Conservation (phyloP, 2,329 filamentous ascomycete species). For the Tolypocladium inflatum region DNA sequence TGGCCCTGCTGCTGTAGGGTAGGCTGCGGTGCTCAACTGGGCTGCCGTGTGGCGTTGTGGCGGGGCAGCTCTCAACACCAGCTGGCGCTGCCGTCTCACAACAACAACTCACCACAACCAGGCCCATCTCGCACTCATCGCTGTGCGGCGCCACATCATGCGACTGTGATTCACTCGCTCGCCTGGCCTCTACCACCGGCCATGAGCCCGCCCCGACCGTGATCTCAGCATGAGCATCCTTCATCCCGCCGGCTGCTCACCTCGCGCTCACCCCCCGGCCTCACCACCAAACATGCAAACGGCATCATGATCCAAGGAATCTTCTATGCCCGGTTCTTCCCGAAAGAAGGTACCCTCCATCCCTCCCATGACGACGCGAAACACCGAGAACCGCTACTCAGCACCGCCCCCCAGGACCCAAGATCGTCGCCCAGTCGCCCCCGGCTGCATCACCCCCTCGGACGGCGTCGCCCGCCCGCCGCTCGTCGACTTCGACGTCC, state of each 20-base stretch:
- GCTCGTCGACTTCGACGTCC: conserved; percentile 75
- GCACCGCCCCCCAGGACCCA: conserved; percentile 36
- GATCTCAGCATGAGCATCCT: not conserved
- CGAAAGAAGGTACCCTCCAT: conserved; percentile 46
- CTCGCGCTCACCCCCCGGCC: not conserved
- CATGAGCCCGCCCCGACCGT: not conserved
- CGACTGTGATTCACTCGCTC: not conserved
- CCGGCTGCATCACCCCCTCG: conserved; percentile 48
- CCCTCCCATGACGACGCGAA: not conserved
- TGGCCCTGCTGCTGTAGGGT: not conserved
- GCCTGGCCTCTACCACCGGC: not conserved
- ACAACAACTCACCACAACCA: not conserved
- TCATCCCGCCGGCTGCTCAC: not conserved
- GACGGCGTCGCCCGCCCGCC: conserved; percentile 33
- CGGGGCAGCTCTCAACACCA: not conserved
- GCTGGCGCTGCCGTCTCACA: not conserved
- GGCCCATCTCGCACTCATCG: not conserved
- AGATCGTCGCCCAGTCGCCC: conserved; percentile 54
- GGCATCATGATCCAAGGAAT: conserved; percentile 56
- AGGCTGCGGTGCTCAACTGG: not conserved
- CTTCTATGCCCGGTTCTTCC: conserved; percentile 61
- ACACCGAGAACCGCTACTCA: not conserved
- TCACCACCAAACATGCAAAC: not conserved
- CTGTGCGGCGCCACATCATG: not conserved
- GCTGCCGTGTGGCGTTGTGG: not conserved